Conservation (phyloP, 129 eudicot genomes). For the Sambucus nigra region DNA sequence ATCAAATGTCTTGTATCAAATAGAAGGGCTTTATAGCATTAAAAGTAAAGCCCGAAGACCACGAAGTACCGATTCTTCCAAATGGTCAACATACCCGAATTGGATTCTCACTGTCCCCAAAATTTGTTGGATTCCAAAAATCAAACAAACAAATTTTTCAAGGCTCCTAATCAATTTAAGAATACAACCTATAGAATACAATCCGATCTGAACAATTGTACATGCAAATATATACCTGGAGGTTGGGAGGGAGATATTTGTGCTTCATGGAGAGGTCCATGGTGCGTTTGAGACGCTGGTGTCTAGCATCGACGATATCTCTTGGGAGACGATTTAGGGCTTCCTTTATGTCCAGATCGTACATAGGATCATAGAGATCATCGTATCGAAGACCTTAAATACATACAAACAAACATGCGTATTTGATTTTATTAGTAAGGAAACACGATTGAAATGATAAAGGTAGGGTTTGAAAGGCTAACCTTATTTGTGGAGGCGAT, state of each 20-base stretch:
- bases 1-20: too few relatives aligned
- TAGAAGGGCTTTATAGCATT: too few relatives aligned
- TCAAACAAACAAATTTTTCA: too few relatives aligned
- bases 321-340: constrained; percentile 54
- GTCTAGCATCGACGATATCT: constrained; percentile 63
- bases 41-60: too few relatives aligned
- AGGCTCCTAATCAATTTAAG: too few relatives aligned
- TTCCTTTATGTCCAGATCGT: constrained; percentile 60
- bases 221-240: constrained; percentile 34
- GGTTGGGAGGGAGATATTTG: constrained; percentile 43
- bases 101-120: too few relatives aligned
- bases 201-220: not conserved
- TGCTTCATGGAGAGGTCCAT: constrained; percentile 81
- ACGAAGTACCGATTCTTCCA: too few relatives aligned
- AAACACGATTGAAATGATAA: not conserved
- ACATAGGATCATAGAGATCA: constrained; percentile 65
- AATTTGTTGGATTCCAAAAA: too few relatives aligned
- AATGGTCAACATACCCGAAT: too few relatives aligned
- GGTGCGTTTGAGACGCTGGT: constrained; percentile 64
- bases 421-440: not conserved
- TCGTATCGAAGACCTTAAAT: constrained; percentile 49
- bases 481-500: constrained; percentile 55
- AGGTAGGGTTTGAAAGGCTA: not conserved
- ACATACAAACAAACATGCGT: not conserved
- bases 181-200: too few relatives aligned